phyloP scores from a whole-genome alignment of 805 yeast species.

The Candida saitoana region DNA sequence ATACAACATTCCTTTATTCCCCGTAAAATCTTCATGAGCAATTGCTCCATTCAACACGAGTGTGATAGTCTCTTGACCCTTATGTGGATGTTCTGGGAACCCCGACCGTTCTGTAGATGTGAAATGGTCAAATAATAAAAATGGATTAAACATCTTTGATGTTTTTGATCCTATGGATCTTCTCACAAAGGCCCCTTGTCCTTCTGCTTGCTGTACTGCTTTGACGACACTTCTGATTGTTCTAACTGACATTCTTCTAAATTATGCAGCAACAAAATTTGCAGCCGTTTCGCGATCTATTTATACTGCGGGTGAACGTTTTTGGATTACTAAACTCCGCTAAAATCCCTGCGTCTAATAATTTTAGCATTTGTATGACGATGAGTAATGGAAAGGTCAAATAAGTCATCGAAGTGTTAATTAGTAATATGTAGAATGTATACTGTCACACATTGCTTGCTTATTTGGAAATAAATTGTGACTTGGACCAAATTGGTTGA shows the following conservation, averaged over 20 bases:
- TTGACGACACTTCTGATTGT: conserved; percentile 24
- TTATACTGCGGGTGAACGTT: no score
- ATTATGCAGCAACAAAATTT: neutral
- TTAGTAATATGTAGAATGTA: no score
- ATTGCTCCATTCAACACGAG: conserved; percentile 27
- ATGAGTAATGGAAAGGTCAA: no score
- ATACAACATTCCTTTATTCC: conserved; percentile 63
- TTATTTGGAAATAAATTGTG: no score
- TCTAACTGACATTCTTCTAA: conserved; percentile 16
- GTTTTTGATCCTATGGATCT: conserved; percentile 68
- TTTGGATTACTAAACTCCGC: no score
- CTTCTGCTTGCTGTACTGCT: conserved; percentile 72
- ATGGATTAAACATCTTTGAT: conserved; percentile 74
- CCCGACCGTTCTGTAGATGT: conserved; percentile 52
- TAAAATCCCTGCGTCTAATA: no score
- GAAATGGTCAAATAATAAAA: conserved; percentile 76
- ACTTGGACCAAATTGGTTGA: no score
- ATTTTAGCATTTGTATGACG: no score
- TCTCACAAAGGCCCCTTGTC: conserved; percentile 79
- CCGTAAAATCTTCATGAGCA: conserved; percentile 66
- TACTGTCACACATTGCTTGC: no score
- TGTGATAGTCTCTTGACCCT: conserved; percentile 34
- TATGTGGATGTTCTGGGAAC: conserved; percentile 36
- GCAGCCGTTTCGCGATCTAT: neutral
- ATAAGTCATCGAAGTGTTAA: no score